Base-by-base conservation (phyloP, 192 early-diverging fungal genomes). In the Globomyces pollinis-pini region DNA sequence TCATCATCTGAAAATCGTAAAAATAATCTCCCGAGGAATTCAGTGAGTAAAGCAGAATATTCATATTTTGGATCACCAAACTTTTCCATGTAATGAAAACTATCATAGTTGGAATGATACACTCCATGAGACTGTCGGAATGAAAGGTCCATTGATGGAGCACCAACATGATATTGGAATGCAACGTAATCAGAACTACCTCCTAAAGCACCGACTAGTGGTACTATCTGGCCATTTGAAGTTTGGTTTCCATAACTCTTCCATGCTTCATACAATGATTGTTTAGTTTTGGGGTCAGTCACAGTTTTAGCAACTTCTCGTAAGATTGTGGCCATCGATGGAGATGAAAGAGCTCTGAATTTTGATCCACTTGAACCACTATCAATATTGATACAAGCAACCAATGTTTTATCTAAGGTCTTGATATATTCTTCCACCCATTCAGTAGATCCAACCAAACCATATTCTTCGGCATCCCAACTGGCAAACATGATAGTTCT, bases 21-120 rank as follows among this genome's bases (percentile, higher is more conserved):
- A 9, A 43, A 43, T 8, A 52, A 21, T 9, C 8, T 8, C 38
- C 36, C 34, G n/a, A n/a, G n/a, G n/a, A n/a, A n/a, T n/a, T n/a
- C n/a, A n/a, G n/a, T n/a, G n/a, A n/a, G n/a, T n/a, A n/a, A n/a
- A 9, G 15, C 9, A 26, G 50, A 54, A 29, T 57, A 59, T 18
- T 6, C 20, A 5, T 9, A 21, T 8, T 7, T 56, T 5, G 57
- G 57, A 23, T 54, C 52, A 38, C 52, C 52, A 38, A 13, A 78
- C 30, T 77, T 64, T 4, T 65, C 58, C 75, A 84, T 79, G 61
- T 79, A 77, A 47, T 79, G 71, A 47, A 77, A 62, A 38, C 75
- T 74, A 60, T 84, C 84, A 60, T 84, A 86, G 61, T 84, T 85
- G 34, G 78, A 81, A 60, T 86, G 84, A 39, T 81, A 83, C 2